A percentile compares a stretch with the other conserved stretches of the same genome.
Conservation (phyloP, 2,329 filamentous ascomycete species). For the Ophiocordyceps camponoti-floridani region DNA sequence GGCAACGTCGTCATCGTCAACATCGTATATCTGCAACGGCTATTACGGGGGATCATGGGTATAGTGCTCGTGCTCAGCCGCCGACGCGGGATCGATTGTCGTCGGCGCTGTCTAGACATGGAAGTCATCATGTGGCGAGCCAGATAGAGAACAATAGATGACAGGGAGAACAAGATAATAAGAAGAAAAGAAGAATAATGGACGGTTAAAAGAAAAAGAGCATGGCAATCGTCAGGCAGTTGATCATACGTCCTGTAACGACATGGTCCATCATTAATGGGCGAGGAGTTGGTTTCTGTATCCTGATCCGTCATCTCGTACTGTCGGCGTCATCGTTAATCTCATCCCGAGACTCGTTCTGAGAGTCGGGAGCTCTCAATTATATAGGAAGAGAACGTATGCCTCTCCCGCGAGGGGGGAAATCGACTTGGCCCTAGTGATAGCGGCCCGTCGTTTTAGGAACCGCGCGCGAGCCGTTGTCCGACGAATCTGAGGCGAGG, state of each 20-base stretch:
- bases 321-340: slow-evolving; percentile 20
- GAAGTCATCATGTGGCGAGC: slow-evolving; percentile 18
- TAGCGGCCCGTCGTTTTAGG: slow-evolving; percentile 17
- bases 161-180: not conserved
- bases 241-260: slow-evolving; percentile 14
- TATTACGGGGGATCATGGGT: slow-evolving; percentile 16
- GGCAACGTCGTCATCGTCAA: slow-evolving; percentile 11
- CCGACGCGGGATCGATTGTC: slow-evolving; percentile 15
- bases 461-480: slow-evolving; percentile 20
- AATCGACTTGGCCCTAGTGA: too few species aligned
- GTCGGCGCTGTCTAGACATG: slow-evolving; percentile 26
- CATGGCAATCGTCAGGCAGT: slow-evolving; percentile 26
- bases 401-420: too few species aligned
- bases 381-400: too few species aligned
- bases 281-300: slow-evolving; percentile 19
- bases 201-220: slow-evolving; percentile 11
- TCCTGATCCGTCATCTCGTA: slow-evolving; percentile 21
- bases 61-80: slow-evolving; percentile 17
- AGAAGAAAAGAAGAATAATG: not conserved
- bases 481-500: slow-evolving; percentile 20
- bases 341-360: too few species aligned
- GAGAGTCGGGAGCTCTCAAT: slow-evolving; percentile 9
- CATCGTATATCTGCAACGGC: slow-evolving; percentile 13
- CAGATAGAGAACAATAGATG: not conserved
- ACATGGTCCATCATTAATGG: slow-evolving; percentile 18